Evolutionary conservation across 192 early-diverging fungal genomes (phyloP).

Genomic region (Coemansia umbellata): DNA sequence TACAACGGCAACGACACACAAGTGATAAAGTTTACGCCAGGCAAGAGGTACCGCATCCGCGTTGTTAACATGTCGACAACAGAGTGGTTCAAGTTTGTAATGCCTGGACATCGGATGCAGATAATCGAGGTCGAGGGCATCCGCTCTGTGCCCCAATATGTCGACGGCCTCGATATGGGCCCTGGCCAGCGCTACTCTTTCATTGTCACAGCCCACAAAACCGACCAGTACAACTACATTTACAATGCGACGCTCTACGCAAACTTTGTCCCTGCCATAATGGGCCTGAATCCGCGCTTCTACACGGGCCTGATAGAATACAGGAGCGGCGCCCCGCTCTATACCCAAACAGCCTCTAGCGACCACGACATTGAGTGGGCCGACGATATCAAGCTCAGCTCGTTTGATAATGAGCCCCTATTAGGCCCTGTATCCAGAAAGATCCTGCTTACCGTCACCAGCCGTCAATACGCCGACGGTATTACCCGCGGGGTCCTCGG

Average conservation of each 20-base stretch:
- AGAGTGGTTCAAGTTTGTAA: conserved; percentile 65
- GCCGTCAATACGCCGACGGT: background rate
- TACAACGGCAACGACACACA: conserved; percentile 51
- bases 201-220: conserved; percentile 64
- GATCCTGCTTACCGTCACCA: conserved; percentile 5
- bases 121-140: conserved; percentile 80
- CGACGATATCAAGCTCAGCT: conserved; percentile 12
- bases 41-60: conserved; percentile 77
- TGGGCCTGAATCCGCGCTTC: conserved; percentile 42
- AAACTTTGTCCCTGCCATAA: conserved; percentile 55
- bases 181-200: conserved; percentile 78
- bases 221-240: conserved; percentile 57
- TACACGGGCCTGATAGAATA: conserved; percentile 15
- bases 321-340: background rate
- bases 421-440: conserved; percentile 11
- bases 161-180: conserved; percentile 55
- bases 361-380: conserved; percentile 7
- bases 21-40: conserved; percentile 59
- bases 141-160: conserved; percentile 53
- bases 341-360: background rate
- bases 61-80: conserved; percentile 70
- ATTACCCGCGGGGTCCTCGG: conserved; percentile 31
- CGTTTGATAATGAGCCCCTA: conserved; percentile 2
- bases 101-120: conserved; percentile 72
- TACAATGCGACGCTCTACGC: conserved; percentile 67